A percentile compares a stretch with the other conserved stretches of the same genome.
phyloP scores from a whole-genome alignment of 2,329 filamentous ascomycete species.

The Colletotrichum orbiculare region DNA sequence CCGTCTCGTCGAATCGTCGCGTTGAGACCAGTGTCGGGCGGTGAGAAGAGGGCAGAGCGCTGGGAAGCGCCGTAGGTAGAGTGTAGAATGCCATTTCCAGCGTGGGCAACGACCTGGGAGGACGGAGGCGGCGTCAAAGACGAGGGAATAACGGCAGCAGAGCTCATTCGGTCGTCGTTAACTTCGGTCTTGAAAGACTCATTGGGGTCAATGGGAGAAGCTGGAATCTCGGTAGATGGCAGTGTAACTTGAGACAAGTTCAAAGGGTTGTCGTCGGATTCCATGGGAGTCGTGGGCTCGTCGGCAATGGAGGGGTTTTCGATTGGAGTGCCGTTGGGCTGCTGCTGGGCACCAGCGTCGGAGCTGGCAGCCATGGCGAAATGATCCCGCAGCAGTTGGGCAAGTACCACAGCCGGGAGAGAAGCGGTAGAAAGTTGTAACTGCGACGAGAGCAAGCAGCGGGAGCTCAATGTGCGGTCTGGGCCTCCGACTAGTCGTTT shows the following conservation, averaged over 20 bases:
- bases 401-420: background rate
- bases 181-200: slow-evolving; percentile 62
- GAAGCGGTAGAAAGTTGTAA: background rate
- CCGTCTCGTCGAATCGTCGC: slow-evolving; percentile 41
- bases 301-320: slow-evolving; percentile 41
- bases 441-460: background rate
- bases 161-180: slow-evolving; percentile 57
- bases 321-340: slow-evolving; percentile 44
- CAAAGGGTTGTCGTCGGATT: slow-evolving; percentile 40
- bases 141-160: slow-evolving; percentile 63
- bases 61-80: slow-evolving; percentile 54
- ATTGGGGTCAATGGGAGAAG: slow-evolving; percentile 62
- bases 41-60: slow-evolving; percentile 62
- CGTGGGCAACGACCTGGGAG: slow-evolving; percentile 57
- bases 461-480: slow-evolving; percentile 11
- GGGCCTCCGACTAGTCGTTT: background rate
- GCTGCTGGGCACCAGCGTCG: slow-evolving; percentile 47
- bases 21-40: slow-evolving; percentile 60
- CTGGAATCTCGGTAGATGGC: slow-evolving; percentile 67
- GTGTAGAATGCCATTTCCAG: slow-evolving; percentile 41
- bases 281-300: slow-evolving; percentile 48
- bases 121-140: slow-evolving; percentile 69
- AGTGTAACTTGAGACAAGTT: slow-evolving; percentile 63
- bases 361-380: slow-evolving; percentile 50
- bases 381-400: background rate